Evolutionary conservation across 805 yeast species (phyloP), one percentile per base, ranked within the genome.

Genomic region (Priceomyces castillae): DNA sequence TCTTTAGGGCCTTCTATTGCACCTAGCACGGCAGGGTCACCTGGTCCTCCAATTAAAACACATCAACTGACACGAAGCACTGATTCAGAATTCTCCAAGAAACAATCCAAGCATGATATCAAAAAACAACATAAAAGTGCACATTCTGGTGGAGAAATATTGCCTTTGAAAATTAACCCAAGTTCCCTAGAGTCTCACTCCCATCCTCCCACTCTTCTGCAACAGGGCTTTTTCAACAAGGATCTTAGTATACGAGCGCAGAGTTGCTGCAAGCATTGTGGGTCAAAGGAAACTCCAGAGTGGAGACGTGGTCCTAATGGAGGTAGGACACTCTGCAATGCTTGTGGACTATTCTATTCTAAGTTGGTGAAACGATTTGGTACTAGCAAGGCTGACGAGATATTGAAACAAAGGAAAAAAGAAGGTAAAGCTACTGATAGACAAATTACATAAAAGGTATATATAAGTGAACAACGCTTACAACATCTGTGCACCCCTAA

Each of bases 221-320:
- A 11, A 19, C 41, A 26, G 7, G 57, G 61, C 5, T 50, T 54
- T 0, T 39, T 56, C 9, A 49, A 54, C 40, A 20, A 43, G 3
- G 58, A 54, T 16, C 43, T 56, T 12, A 54, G 61, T 40, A 23
- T 47, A 20, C 44, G 44, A 20, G 42, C 44, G 9, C 45, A 46
- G 22, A 44, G 42, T 11, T 25, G 40, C 3, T 62, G 67, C 42
- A 49, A 46, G 28, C 96, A 89, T 52, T 90, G 97, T 65, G 82
- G 83, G 0, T 78, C 83, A 2, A 71, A 71, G 22, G 80, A 79
- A 37, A 86, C 96, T 0, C 97, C 97, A 0, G 97, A 90, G 62
- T 90, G 97, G 97, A 74, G 97, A 57, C 73, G 84, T 47, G 97
- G 97, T 0, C 96, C 96, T 1, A 76, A 78, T 44, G 95, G 96